These are phyloP conservation scores for Sclerotinia nivalis DNA, from an alignment of 2,329 filamentous ascomycete species.

Conservation along the genomic window DNA sequence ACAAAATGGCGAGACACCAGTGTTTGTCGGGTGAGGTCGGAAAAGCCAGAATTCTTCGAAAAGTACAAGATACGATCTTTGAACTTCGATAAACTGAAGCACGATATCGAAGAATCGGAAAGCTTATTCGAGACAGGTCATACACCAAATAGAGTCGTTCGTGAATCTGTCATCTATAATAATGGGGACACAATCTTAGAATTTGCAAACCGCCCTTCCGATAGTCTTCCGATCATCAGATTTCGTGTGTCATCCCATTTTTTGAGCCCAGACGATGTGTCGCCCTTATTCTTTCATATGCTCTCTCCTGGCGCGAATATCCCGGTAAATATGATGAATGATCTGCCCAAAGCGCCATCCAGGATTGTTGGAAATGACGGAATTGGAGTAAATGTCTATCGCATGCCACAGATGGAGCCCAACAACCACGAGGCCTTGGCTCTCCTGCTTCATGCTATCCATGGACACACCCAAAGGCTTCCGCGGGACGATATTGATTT, in stretches of 20 bases:
- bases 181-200: constrained; percentile 54
- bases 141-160: constrained; percentile 44
- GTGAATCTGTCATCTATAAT: constrained; percentile 48
- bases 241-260: constrained; percentile 55
- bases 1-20: constrained; percentile 50
- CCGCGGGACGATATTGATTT: constrained; percentile 48
- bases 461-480: constrained; percentile 51
- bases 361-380: constrained; percentile 48
- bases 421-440: constrained; percentile 48
- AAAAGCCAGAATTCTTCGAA: constrained; percentile 48
- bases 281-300: constrained; percentile 53
- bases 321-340: constrained; percentile 31
- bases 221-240: constrained; percentile 46
- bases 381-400: constrained; percentile 49
- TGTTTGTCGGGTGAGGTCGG: constrained; percentile 47
- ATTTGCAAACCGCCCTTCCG: constrained; percentile 48
- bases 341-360: constrained; percentile 39
- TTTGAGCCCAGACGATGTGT: constrained; percentile 49
- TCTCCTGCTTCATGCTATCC: constrained; percentile 53
- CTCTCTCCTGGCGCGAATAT: constrained; percentile 40
- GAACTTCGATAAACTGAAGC: constrained; percentile 49
- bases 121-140: constrained; percentile 48
- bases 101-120: constrained; percentile 46
- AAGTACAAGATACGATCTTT: constrained; percentile 51
- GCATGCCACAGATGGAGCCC: constrained; percentile 54